Evolutionary conservation across 2,329 filamentous ascomycete species (phyloP), one percentile per base, ranked within the genome.

Genomic region (Tolypocladium nubicola): DNA sequence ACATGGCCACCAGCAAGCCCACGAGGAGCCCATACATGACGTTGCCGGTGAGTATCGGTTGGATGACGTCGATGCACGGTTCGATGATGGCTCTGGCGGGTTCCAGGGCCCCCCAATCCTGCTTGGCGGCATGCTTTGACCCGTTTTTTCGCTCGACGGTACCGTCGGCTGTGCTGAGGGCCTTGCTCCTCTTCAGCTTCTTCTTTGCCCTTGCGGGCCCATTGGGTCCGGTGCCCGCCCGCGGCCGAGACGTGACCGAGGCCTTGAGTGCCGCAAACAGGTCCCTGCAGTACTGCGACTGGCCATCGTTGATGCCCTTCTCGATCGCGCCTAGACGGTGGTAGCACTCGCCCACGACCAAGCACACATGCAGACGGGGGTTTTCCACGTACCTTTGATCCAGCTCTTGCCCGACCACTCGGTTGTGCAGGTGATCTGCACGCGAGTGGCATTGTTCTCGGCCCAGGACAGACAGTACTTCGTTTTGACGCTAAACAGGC

Each of bases 381-480:
- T 1, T 35, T 35, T 52, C n/a, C 7, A 68, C 78, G 69, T 77
- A 95, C 92, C 90, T 76, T 94, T 97, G 52, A 99, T 76, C 94
- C 94, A 99, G 76, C 92, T 97, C 79, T 97, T 99, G 65, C 92
- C 92, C 4, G 87, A 87, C 95, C 95, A 99, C 68, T 99, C 95
- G 49, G 97, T 89, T 2, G 85, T 87, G 70, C 90, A 97, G 63
- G 87, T 97, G 75, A 93, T 87, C 60, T 94, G 84, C 37, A 99
- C 75, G 35, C 91, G 83, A 1, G 95, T 99, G 43, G 84, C 77
- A 66, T 96, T 96, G 61, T 86, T 87, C 54, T 94, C 85, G 4
- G 86, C 91, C 94, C 94, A 99, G 55, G 89, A 89, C 26, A 99
- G 79, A 67, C 95, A 96, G 68, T 97, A 99, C 64, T 88, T 89